These are phyloP conservation scores for Cinnamomum micranthum DNA, from an alignment of 164 flowering plant species.

Conservation along the genomic window DNA sequence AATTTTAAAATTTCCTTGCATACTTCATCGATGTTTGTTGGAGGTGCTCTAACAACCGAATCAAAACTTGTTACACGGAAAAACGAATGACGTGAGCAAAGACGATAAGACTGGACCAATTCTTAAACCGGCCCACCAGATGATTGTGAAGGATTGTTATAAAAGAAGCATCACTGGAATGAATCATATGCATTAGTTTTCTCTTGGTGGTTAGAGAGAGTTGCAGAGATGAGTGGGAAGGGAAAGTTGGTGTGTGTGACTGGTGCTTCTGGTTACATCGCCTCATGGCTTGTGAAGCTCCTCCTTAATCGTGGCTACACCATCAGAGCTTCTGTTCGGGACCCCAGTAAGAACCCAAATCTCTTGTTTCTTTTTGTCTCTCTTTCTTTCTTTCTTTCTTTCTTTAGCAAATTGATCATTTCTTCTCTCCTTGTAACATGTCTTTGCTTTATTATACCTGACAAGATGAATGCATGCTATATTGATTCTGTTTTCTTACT, in stretches of 20 bases:
- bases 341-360: conserved; percentile 5
- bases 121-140: too few species aligned
- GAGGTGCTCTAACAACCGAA: too few species aligned
- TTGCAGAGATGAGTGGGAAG: conserved; percentile 1
- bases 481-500: too few species aligned
- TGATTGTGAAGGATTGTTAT: too few species aligned
- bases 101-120: too few species aligned
- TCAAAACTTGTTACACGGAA: too few species aligned
- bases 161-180: too few species aligned
- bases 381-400: neutral
- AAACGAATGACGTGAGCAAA: too few species aligned
- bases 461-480: too few species aligned
- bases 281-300: conserved; percentile 19
- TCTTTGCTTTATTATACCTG: neutral
- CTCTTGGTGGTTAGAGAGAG: neutral
- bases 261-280: conserved; percentile 20
- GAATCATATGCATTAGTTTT: too few species aligned
- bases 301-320: conserved; percentile 11
- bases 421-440: neutral
- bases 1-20: too few species aligned
- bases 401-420: neutral
- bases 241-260: conserved; percentile 18
- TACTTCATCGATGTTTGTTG: too few species aligned
- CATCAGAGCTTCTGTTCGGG: conserved; percentile 15
- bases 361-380: neutral